Evolutionary conservation across 2,329 filamentous ascomycete genomes (phyloP).

Genomic region (Chaetothyriales sp.): DNA sequence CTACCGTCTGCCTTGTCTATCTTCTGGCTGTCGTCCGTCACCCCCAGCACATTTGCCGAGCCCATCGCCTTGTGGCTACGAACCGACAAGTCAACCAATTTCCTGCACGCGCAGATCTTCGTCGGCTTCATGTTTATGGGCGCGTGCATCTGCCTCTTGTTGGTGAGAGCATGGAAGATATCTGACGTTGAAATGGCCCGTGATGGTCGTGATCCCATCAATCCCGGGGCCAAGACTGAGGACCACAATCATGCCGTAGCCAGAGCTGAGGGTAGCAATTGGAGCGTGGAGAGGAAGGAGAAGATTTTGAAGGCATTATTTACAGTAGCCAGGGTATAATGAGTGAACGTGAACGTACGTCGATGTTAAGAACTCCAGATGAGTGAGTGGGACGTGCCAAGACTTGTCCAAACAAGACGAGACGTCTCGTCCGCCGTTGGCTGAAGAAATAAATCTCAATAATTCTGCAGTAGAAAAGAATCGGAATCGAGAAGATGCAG

Average conservation of each 20-base stretch:
- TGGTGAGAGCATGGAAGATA: constrained; percentile 10
- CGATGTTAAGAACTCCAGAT: too few relatives aligned
- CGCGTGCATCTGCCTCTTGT: constrained; percentile 8
- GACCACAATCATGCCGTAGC: too few relatives aligned
- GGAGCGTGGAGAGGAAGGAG: background rate
- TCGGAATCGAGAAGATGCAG: background rate
- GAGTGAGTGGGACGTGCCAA: too few relatives aligned
- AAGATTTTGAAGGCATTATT: background rate
- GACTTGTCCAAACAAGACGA: too few relatives aligned
- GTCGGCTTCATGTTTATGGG: constrained; percentile 12
- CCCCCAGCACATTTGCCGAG: constrained; percentile 13
- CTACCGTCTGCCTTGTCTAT: constrained; percentile 11
- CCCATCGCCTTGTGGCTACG: constrained; percentile 12
- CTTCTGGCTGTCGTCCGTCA: constrained; percentile 10
- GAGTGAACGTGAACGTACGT: too few relatives aligned
- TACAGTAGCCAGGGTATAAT: background rate
- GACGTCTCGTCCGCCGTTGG: too few relatives aligned
- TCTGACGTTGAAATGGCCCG: background rate
- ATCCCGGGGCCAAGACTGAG: too few relatives aligned
- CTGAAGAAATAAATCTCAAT: too few relatives aligned
- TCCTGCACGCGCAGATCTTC: constrained; percentile 11
- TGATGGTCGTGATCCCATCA: too few relatives aligned
- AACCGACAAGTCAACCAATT: constrained; percentile 7
- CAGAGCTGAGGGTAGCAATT: too few relatives aligned
- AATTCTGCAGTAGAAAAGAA: too few relatives aligned